Percentiles rank a stretch among this genome's conserved stretches.
phyloP scores from a whole-genome alignment of 306 rosid species.

The Adenanthera pavonina region DNA sequence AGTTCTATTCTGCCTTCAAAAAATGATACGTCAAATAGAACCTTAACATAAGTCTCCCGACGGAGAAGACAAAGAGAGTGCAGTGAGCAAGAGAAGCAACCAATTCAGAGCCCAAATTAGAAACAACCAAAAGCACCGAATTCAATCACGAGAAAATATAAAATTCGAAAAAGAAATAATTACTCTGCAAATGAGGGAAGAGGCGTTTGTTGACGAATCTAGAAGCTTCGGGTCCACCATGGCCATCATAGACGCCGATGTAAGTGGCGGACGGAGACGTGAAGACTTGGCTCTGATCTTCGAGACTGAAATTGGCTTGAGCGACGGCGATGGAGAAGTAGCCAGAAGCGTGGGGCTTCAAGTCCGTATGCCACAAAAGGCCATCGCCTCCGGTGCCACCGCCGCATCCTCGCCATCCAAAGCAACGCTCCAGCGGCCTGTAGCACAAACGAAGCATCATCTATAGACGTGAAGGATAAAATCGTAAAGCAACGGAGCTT shows the following conservation, averaged over 20 bases:
- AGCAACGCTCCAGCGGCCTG: constrained; percentile 62
- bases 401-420: constrained; percentile 40
- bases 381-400: constrained; percentile 52
- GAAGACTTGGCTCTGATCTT: constrained; percentile 79
- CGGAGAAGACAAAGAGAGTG: not conserved
- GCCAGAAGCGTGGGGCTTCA: constrained; percentile 70
- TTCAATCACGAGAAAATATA: not conserved
- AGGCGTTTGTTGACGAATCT: constrained; percentile 67
- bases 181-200: constrained; percentile 62
- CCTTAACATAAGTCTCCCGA: not conserved
- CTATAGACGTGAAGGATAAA: not conserved
- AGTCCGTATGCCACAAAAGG: constrained; percentile 68
- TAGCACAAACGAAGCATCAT: constrained; percentile 53
- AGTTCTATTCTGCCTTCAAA: not conserved
- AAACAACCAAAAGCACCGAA: not conserved
- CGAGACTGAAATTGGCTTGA: constrained; percentile 71
- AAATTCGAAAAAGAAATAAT: not conserved
- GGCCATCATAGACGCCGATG: constrained; percentile 81
- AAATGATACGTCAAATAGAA: not conserved
- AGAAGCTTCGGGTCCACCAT: constrained; percentile 85
- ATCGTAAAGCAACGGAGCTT: no score
- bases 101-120: not conserved
- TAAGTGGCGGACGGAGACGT: constrained; percentile 68
- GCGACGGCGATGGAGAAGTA: constrained; percentile 78
- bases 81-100: not conserved